Percentiles rank a stretch among this genome's conserved stretches.
Evolutionary conservation across 192 early-diverging fungal genomes (phyloP).

Genomic region (Allomyces javanicus): DNA sequence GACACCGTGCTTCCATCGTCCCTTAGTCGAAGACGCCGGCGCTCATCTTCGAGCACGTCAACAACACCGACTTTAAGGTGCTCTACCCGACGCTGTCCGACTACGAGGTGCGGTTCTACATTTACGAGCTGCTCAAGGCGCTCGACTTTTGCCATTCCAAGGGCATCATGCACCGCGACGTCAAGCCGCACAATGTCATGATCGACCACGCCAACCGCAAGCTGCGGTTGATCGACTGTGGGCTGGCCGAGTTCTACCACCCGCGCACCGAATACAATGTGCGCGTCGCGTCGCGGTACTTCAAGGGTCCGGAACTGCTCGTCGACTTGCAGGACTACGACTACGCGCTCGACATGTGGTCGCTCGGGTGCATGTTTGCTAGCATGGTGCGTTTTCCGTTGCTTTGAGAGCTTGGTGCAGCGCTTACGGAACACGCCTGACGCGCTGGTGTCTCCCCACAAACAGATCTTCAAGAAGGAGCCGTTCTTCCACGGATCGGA

Average conservation of each 20-base stretch:
- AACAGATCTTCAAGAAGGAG: conserved; percentile 92
- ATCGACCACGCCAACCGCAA: conserved; percentile 92
- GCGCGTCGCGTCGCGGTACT: conserved; percentile 93
- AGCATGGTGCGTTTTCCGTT: conserved; percentile 56
- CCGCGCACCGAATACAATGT: conserved; percentile 95
- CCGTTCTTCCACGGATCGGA: conserved; percentile 83
- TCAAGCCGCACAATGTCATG: conserved; percentile 99
- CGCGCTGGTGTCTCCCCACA: background rate
- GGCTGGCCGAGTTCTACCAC: conserved; percentile 97
- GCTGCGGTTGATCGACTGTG: conserved; percentile 96
- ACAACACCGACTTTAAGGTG: conserved; percentile 94
- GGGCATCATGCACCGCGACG: conserved; percentile 99
- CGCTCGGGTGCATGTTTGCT: conserved; percentile 97
- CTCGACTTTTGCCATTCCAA: conserved; percentile 94
- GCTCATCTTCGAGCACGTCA: conserved; percentile 88
- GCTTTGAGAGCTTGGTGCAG: background rate
- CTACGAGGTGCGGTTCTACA: conserved; percentile 91
- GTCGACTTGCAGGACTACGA: conserved; percentile 98
- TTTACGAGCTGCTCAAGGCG: conserved; percentile 89
- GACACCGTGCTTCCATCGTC: background rate
- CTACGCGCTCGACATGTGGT: conserved; percentile 99
- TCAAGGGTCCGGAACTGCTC: conserved; percentile 94
- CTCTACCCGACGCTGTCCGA: conserved; percentile 89
- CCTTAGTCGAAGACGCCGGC: conserved; percentile 80
- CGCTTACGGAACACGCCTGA: background rate